These are phyloP conservation scores for Claviceps quebecensis DNA, from an alignment of 2,329 filamentous ascomycete species.

Conservation along the genomic window DNA sequence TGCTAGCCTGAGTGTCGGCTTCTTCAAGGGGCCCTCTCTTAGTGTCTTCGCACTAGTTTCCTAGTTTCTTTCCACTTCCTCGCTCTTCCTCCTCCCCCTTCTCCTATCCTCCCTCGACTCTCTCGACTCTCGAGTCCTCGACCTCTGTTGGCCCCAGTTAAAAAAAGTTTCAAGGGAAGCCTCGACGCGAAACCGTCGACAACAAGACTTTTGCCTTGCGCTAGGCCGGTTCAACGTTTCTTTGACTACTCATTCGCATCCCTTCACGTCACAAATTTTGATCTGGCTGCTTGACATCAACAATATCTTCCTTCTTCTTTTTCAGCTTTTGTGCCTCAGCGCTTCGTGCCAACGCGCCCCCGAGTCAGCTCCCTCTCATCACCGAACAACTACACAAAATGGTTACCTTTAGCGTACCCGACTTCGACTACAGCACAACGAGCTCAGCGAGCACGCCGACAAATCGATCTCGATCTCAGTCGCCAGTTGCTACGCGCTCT, in stretches of 20 bases:
- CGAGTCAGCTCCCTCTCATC: neutral
- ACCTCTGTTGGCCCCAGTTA: too few species aligned
- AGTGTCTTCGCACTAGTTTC: too few species aligned
- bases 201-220: too few species aligned
- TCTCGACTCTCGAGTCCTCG: too few species aligned
- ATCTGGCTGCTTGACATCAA: neutral
- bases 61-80: too few species aligned
- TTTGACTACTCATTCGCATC: neutral
- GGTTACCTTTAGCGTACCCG: conserved; percentile 26
- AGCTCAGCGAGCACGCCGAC: conserved; percentile 21
- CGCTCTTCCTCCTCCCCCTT: too few species aligned
- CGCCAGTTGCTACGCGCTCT: conserved; percentile 30
- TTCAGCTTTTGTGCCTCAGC: neutral
- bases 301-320: neutral
- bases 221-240: too few species aligned
- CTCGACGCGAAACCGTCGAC: too few species aligned
- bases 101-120: too few species aligned
- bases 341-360: neutral
- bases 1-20: too few species aligned
- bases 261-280: neutral
- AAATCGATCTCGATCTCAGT: conserved; percentile 20
- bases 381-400: conserved; percentile 10
- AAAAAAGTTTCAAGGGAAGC: too few species aligned
- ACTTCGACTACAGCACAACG: conserved; percentile 18
- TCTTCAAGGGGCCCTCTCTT: too few species aligned